Base-by-base conservation (phyloP, 2,329 filamentous ascomycete genomes). In the Neopestalotiopsis rosae region DNA sequence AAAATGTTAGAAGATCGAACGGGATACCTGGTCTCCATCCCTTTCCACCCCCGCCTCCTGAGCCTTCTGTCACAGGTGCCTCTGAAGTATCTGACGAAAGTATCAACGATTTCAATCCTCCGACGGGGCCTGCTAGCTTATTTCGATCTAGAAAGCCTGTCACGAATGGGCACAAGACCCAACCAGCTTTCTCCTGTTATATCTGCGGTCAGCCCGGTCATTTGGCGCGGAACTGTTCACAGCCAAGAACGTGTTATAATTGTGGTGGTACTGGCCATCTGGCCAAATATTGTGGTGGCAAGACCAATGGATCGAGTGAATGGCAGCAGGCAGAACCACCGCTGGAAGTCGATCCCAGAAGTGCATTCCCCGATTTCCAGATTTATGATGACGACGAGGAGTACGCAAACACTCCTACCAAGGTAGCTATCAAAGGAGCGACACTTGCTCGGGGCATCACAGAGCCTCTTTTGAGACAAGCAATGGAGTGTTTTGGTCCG, bases 401-500 rank as follows among this genome's bases (percentile, higher is more conserved):
- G 30, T 17, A 20, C 17, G 9, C 2, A 12, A 12, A 30, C 30
- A 40, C n/a, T 38, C 28, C n/a, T 14, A 62, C 59, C 12, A 52
- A 52, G 12, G 65, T 38, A 7, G 42, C 49, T 13, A 67, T 67
- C 38, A 59, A 56, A 32, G 56, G 56, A 4, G 65, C 65, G n/a
- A 67, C 65, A 4, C 56, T 67, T 24, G 65, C 65, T 14, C 24
- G 56, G n/a, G 65, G 65, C 30, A 67, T 67, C 20, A 67, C 65
- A 6, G 65, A 45, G n/a, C 65, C 65, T 10, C 34, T 67, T 28
- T 49, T 67, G 32, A 20, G 34, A 32, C 52, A 67, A 30, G 65
- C 65, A 14, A 67, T 67, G 65, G 56, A 59, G 20, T 52, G 42
- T 10, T 67, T 67, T 45, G 65, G 65, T 17, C 30, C 65, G 5